Conservation (phyloP, 192 early-diverging fungal species). For the Spinellus fusiger region DNA sequence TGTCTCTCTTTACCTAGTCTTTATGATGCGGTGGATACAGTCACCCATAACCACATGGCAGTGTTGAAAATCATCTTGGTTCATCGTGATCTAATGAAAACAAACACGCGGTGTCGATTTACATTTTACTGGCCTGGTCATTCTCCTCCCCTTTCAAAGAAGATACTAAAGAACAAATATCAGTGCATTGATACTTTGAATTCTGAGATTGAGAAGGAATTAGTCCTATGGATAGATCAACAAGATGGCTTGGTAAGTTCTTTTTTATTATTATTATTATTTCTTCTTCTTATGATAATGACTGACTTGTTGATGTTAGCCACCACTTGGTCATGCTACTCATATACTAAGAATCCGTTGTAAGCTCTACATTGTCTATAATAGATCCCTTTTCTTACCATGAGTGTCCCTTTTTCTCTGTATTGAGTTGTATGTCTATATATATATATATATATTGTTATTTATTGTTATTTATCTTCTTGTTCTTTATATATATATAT, state of each 20-base stretch:
- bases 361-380: slow-evolving; percentile 20
- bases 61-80: not conserved
- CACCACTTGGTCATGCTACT: slow-evolving; percentile 1
- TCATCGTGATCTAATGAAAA: not conserved
- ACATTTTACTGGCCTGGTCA: not conserved
- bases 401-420: not conserved
- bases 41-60: not conserved
- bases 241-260: not conserved
- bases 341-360: slow-evolving; percentile 5
- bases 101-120: not conserved
- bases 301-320: not conserved
- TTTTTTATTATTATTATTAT: not conserved
- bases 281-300: no score
- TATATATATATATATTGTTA: not conserved
- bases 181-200: no score
- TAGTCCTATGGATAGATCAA: not conserved
- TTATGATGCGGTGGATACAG: not conserved
- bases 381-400: not conserved
- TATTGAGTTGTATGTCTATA: not conserved
- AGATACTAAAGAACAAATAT: no score
- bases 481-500: not conserved
- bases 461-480: not conserved
- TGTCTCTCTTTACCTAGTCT: not conserved
- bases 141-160: not conserved
- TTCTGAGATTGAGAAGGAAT: not conserved